These are phyloP conservation scores for Wickerhamiella spandovensis DNA, from an alignment of 805 yeast genomes.

Conservation along the genomic window DNA sequence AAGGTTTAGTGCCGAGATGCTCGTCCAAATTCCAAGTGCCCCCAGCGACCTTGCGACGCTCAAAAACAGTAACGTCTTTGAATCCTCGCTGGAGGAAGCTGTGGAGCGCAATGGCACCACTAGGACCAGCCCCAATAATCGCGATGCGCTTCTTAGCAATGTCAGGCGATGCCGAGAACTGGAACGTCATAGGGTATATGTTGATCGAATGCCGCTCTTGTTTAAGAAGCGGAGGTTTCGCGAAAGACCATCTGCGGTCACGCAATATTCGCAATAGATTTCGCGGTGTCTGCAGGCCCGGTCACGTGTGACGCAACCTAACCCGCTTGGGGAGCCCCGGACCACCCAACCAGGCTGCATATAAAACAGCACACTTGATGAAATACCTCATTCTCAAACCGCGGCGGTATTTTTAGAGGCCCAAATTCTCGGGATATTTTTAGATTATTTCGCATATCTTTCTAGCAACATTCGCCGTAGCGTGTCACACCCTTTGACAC, in stretches of 20 bases:
- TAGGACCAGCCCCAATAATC: conserved; percentile 13
- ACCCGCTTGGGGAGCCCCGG: too few relatives aligned
- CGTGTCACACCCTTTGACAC: too few relatives aligned
- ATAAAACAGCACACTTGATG: too few relatives aligned
- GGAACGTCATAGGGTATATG: neutral
- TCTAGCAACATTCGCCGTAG: too few relatives aligned
- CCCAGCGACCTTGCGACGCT: conserved; percentile 9
- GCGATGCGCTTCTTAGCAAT: conserved; percentile 5
- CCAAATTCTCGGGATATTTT: too few relatives aligned
- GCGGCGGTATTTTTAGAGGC: too few relatives aligned
- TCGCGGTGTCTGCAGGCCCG: neutral
- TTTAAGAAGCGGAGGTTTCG: neutral
- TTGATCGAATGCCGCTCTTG: neutral
- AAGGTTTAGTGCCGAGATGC: conserved; percentile 5
- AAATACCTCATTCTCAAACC: too few relatives aligned
- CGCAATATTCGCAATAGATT: neutral
- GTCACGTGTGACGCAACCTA: neutral
- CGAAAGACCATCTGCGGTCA: neutral
- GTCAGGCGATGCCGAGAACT: neutral
- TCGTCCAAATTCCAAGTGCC: conserved; percentile 14
- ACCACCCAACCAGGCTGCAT: too few relatives aligned
- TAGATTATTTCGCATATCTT: too few relatives aligned
- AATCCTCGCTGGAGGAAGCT: conserved; percentile 8
- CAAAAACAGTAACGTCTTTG: conserved; percentile 8
- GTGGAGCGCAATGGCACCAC: conserved; percentile 12